A percentile compares a stretch with the other conserved stretches of the same genome.
phyloP scores from a whole-genome alignment of 805 yeast species.

The Zygotorulaspora florentina region DNA sequence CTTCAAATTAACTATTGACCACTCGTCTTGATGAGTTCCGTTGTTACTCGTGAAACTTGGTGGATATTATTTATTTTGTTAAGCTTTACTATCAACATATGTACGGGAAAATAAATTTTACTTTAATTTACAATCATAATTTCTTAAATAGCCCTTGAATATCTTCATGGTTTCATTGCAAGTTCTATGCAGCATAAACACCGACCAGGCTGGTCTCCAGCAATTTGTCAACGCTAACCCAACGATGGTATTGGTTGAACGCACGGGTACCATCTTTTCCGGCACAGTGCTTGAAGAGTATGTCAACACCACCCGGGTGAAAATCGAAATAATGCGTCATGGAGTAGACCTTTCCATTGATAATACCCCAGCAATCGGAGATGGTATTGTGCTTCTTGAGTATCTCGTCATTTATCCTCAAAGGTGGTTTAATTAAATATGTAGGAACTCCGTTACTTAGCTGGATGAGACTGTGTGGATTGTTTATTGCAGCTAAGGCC shows the following conservation, averaged over 20 bases:
- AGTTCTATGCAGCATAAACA: conserved; percentile 20
- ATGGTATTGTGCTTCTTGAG: conserved; percentile 51
- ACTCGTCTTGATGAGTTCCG: too few relatives aligned
- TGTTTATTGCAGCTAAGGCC: conserved; percentile 17
- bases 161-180: neutral
- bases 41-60: too few relatives aligned
- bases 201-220: conserved; percentile 79
- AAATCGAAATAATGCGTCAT: conserved; percentile 77
- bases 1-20: too few relatives aligned
- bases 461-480: conserved; percentile 16
- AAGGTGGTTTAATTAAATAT: conserved; percentile 38
- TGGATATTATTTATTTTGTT: too few relatives aligned
- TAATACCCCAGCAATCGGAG: conserved; percentile 83
- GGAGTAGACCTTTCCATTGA: conserved; percentile 78
- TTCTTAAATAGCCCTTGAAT: too few relatives aligned
- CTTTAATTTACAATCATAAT: too few relatives aligned
- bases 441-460: conserved; percentile 19
- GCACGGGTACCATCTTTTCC: conserved; percentile 77
- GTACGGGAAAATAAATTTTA: too few relatives aligned
- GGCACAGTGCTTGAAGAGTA: conserved; percentile 64
- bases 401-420: conserved; percentile 53
- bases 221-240: conserved; percentile 86
- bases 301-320: conserved; percentile 91
- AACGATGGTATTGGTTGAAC: conserved; percentile 66
- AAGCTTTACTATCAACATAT: too few relatives aligned